Evolutionary conservation across 1,284 basidiomycete genomes (phyloP).

Genomic region (Puccinia coronata): DNA sequence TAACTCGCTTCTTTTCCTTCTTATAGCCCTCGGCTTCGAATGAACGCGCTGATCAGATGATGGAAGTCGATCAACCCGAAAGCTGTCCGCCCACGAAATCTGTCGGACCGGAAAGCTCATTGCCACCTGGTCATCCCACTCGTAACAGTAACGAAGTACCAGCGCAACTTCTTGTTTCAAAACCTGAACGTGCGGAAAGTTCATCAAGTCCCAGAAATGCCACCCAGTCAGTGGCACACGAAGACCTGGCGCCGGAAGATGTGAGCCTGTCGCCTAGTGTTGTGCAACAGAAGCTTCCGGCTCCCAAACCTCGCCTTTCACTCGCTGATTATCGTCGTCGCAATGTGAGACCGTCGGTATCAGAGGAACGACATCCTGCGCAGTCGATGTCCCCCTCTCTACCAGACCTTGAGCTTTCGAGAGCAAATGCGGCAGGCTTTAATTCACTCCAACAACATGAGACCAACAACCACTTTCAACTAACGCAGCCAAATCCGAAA

Average conservation of each 20-base stretch:
- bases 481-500: neutral
- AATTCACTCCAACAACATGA: neutral
- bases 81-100: neutral
- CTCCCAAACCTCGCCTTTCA: slow-evolving; percentile 30
- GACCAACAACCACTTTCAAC: neutral
- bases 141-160: neutral
- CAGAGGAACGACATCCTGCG: slow-evolving; percentile 28
- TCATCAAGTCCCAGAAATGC: neutral
- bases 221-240: neutral
- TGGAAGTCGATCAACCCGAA: neutral
- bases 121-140: neutral
- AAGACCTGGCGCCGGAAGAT: slow-evolving; percentile 15
- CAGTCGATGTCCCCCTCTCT: slow-evolving; percentile 21
- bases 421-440: neutral
- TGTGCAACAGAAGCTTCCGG: neutral
- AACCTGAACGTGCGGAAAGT: neutral
- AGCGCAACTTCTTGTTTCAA: neutral
- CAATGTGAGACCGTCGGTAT: slow-evolving; percentile 16
- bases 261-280: neutral
- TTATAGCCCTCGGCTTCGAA: neutral
- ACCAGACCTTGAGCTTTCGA: neutral
- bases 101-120: neutral
- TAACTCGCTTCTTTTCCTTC: neutral
- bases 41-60: neutral
- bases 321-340: slow-evolving; percentile 35